Percentiles rank a stretch among this genome's conserved stretches.
phyloP scores from a whole-genome alignment of 345 rosid genomes.

The Microcos paniculata region DNA sequence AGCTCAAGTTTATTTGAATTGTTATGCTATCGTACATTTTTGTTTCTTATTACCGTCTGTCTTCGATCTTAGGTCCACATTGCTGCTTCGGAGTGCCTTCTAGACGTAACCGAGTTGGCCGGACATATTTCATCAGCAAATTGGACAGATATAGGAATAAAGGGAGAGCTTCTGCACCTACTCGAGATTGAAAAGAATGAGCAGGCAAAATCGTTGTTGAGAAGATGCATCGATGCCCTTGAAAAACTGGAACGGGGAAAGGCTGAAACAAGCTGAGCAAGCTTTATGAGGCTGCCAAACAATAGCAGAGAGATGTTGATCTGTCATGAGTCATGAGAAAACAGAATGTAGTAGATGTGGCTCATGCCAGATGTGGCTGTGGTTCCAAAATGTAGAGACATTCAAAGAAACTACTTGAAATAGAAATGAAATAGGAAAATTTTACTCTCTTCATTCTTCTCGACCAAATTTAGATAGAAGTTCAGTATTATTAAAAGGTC shows the following conservation, averaged over 20 bases:
- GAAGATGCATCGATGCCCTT: constrained; percentile 53
- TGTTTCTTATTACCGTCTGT: not conserved
- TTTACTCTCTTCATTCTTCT: too few relatives aligned
- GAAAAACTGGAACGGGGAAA: constrained; percentile 31
- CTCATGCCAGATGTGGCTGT: not conserved
- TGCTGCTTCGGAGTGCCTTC: constrained; percentile 73
- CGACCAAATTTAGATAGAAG: too few relatives aligned
- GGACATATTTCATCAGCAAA: constrained; percentile 33
- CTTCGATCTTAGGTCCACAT: constrained; percentile 61
- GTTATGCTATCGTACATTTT: not conserved
- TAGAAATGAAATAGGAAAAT: too few relatives aligned
- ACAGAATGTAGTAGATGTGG: too few relatives aligned
- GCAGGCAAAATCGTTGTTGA: constrained; percentile 69
- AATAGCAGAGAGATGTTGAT: not conserved
- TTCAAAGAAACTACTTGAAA: too few relatives aligned
- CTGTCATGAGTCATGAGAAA: too few relatives aligned
- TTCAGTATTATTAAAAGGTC: not conserved
- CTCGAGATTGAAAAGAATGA: constrained; percentile 74
- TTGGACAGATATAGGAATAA: constrained; percentile 37
- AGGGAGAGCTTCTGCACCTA: constrained; percentile 51
- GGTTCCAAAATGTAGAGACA: not conserved
- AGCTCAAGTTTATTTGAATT: not conserved
- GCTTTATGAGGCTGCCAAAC: not conserved
- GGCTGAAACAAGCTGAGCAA: constrained; percentile 14
- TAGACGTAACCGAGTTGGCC: constrained; percentile 46